These are phyloP conservation scores for Aspergillus clavatus DNA, from an alignment of 2,329 filamentous ascomycete species.

Conservation along the genomic window DNA sequence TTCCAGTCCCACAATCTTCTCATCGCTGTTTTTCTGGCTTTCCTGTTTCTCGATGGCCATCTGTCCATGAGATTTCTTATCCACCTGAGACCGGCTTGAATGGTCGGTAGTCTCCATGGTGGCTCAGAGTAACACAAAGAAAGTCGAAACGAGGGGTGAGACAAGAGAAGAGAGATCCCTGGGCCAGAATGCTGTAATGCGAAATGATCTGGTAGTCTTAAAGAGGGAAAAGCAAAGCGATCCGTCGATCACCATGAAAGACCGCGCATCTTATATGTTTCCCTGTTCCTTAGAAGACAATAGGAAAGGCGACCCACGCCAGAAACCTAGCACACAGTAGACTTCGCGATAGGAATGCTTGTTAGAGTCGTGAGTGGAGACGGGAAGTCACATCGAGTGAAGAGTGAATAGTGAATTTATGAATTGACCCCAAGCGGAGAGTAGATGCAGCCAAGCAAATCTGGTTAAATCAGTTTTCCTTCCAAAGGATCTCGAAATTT, in stretches of 20 bases:
- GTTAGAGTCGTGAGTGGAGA: slow-evolving; percentile 1
- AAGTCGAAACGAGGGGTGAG: background rate
- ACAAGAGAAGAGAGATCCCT: background rate
- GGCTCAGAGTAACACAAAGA: slow-evolving; percentile 1
- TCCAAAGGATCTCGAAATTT: slow-evolving; percentile 9
- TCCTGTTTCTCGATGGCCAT: slow-evolving; percentile 25
- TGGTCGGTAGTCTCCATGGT: slow-evolving; percentile 17
- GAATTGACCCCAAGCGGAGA: slow-evolving; percentile 1
- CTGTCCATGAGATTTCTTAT: slow-evolving; percentile 27
- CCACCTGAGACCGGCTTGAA: slow-evolving; percentile 13
- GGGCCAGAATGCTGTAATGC: background rate
- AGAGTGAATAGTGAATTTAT: too few species aligned
- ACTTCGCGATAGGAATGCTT: slow-evolving; percentile 6
- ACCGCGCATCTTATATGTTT: slow-evolving; percentile 7
- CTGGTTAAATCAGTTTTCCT: background rate
- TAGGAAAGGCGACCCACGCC: background rate
- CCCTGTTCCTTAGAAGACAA: background rate
- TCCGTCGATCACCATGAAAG: slow-evolving; percentile 5
- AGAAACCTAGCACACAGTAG: background rate
- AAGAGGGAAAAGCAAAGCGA: slow-evolving; percentile 2
- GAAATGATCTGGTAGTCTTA: background rate
- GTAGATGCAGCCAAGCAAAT: slow-evolving; percentile 8
- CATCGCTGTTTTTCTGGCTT: slow-evolving; percentile 37
- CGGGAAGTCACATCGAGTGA: background rate
- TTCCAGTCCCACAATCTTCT: slow-evolving; percentile 45